phyloP scores from a whole-genome alignment of 345 rosid genomes.

The Angophora floribunda region DNA sequence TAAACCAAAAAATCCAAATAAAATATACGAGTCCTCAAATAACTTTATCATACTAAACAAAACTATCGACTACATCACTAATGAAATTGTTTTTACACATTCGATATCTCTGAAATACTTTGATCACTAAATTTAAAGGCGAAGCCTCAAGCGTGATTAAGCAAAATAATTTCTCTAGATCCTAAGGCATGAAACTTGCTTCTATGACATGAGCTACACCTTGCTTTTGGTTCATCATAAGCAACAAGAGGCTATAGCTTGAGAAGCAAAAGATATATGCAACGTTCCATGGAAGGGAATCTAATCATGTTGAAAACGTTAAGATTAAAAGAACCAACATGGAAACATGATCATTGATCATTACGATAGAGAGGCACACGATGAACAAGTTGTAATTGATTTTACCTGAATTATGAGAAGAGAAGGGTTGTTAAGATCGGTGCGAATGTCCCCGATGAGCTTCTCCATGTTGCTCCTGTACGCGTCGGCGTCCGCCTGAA shows the following conservation, averaged over 20 bases:
- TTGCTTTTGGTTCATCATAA: neutral
- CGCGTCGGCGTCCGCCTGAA: slow-evolving; percentile 12
- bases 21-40: neutral
- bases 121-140: neutral
- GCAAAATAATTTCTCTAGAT: neutral
- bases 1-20: neutral
- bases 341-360: neutral
- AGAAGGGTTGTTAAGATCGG: slow-evolving; percentile 21
- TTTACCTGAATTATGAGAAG: slow-evolving; percentile 26
- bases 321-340: neutral
- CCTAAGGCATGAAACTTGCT: neutral
- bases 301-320: neutral
- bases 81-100: neutral
- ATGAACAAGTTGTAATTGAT: neutral
- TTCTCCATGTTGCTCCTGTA: slow-evolving; percentile 25
- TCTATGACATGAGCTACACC: neutral
- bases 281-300: neutral
- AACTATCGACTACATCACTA: neutral
- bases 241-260: neutral
- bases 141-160: neutral
- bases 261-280: neutral
- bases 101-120: neutral
- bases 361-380: neutral
- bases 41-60: neutral
- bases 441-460: slow-evolving; percentile 18